Evolutionary conservation across 1,139 yeast species (phyloP).

Genomic region (Casaregolazyma suthepensis): DNA sequence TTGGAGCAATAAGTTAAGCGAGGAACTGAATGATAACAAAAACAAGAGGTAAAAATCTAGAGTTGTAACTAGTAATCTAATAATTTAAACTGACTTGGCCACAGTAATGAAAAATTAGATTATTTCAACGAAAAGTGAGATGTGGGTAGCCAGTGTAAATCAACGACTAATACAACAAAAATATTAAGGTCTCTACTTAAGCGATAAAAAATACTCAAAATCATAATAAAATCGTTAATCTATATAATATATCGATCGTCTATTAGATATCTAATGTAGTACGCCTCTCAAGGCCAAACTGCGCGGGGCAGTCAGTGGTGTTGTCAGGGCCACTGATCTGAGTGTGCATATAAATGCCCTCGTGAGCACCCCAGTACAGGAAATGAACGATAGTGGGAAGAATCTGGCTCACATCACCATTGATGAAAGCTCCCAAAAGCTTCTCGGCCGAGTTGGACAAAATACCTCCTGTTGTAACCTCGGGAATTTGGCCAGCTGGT

Average conservation of each 20-base stretch:
- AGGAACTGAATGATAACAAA: no score
- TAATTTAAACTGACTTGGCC: no score
- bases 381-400: not conserved
- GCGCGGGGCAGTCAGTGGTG: not conserved
- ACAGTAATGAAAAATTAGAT: no score
- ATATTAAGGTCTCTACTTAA: no score
- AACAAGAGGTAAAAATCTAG: no score
- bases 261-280: not conserved
- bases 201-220: no score
- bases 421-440: not conserved
- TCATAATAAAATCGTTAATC: not conserved
- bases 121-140: no score
- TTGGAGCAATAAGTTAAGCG: no score
- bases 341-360: not conserved
- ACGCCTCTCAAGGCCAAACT: not conserved
- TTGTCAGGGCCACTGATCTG: not conserved
- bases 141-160: no score
- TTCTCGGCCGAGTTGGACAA: not conserved
- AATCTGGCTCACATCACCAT: not conserved
- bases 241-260: not conserved
- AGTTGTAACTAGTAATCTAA: no score
- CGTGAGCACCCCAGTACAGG: not conserved
- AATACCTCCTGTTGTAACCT: not conserved
- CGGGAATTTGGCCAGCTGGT: not conserved
- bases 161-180: no score